Evolutionary conservation across 352 stramenopile genomes (phyloP).

Genomic region (Elongisporangium senticosum): DNA sequence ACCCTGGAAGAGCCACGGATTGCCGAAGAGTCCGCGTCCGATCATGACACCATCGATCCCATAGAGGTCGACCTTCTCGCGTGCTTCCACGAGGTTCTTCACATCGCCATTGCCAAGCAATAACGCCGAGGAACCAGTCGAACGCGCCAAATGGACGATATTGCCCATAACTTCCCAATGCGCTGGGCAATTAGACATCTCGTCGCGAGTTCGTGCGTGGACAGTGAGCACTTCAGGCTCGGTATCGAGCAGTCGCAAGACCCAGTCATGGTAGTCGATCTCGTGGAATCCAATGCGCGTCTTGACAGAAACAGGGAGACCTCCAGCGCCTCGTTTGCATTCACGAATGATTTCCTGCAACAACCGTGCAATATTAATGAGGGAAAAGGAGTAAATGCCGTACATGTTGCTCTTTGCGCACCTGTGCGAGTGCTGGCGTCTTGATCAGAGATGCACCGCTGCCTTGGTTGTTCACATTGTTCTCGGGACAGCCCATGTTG

Average conservation of each 20-base stretch:
- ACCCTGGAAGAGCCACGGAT: slow-evolving; percentile 78
- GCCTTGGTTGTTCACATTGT: slow-evolving; percentile 74
- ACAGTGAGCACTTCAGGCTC: slow-evolving; percentile 73
- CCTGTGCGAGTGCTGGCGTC: slow-evolving; percentile 44
- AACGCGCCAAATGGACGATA: slow-evolving; percentile 47
- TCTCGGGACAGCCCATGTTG: slow-evolving; percentile 82
- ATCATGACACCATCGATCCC: slow-evolving; percentile 79
- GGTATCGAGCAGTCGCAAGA: slow-evolving; percentile 56
- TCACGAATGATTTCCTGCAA: slow-evolving; percentile 48
- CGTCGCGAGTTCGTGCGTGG: slow-evolving; percentile 67
- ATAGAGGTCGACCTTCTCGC: slow-evolving; percentile 60
- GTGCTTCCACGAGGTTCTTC: slow-evolving; percentile 49
- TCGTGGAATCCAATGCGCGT: slow-evolving; percentile 73
- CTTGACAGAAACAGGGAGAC: slow-evolving; percentile 70
- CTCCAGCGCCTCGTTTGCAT: slow-evolving; percentile 60
- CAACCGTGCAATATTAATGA: background rate
- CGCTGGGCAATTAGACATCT: slow-evolving; percentile 78
- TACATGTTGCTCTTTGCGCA: background rate
- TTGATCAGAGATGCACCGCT: slow-evolving; percentile 67
- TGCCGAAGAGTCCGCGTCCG: slow-evolving; percentile 69
- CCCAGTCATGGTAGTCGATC: slow-evolving; percentile 79
- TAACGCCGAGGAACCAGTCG: slow-evolving; percentile 42
- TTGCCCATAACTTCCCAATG: slow-evolving; percentile 83
- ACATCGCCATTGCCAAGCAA: slow-evolving; percentile 82
- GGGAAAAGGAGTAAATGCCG: no score